phyloP scores from a whole-genome alignment of 306 rosid species.

The Vicia faba region DNA sequence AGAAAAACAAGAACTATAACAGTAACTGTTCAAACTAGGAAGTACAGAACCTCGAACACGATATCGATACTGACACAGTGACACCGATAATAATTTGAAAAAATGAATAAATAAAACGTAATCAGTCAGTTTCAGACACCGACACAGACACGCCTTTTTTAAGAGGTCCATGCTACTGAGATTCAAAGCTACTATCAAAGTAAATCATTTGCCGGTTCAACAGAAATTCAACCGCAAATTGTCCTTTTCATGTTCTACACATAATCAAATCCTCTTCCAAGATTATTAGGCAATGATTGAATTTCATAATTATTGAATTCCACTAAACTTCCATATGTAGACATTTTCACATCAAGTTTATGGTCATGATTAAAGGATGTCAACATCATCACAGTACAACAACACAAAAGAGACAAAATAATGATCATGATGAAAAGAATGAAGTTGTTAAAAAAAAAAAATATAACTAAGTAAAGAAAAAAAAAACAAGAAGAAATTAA shows the following conservation, averaged over 20 bases:
- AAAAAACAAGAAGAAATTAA: neutral
- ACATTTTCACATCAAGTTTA: neutral
- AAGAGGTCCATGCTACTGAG: too few species aligned
- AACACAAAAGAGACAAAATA: neutral
- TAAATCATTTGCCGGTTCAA: neutral
- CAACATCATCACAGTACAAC: conserved; percentile 2
- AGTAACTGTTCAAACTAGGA: neutral
- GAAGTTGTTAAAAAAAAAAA: neutral
- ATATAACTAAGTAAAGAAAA: neutral
- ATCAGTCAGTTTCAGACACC: too few species aligned
- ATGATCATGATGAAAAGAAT: neutral
- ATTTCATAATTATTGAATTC: neutral
- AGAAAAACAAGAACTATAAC: neutral
- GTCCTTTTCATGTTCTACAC: neutral
- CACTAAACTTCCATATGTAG: neutral
- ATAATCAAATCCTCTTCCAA: neutral
- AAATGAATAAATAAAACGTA: too few species aligned
- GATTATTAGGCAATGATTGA: neutral
- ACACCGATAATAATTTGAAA: too few species aligned
- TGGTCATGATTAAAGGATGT: neutral
- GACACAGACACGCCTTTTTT: too few species aligned
- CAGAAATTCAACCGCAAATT: neutral
- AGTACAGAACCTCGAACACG: too few species aligned
- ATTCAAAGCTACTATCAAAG: neutral
- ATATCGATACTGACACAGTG: too few species aligned